Evolutionary conservation across 1,284 basidiomycete species (phyloP), one percentile per base, ranked within the genome.

Genomic region (Vanrija sp.): DNA sequence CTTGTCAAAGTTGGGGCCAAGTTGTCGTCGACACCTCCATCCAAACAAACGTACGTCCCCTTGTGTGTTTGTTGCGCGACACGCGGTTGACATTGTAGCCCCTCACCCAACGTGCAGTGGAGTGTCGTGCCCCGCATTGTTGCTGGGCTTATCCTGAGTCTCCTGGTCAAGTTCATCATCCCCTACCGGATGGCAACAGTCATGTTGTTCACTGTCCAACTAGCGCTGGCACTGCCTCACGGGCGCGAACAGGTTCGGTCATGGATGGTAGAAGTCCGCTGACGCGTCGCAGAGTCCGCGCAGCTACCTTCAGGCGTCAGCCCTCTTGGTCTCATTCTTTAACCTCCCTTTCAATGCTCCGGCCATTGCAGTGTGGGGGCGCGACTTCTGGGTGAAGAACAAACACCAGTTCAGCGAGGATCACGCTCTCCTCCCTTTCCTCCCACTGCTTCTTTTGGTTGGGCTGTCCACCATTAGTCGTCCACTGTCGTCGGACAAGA

Each of bases 121-220:
- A 18, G 19, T 3, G 16, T 44, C 3, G 12, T 48, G 7, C 18
- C 41, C 3, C 48, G 48, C 14, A 9, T 45, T 9, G n/a, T 41
- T 2, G 23, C 41, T 16, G 37, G 42, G 67, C 64, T 65, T 6
- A 47, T 85, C 15, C 78, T 93, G n/a, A 79, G 85, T 42, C 56
- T 82, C 12, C 75, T 86, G 14, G 84, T 92, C 41, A 82, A 85
- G 58, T 63, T 90, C 24, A 76, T 89, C 53, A 79, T 95, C 19
- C 93, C 94, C 0, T 91, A 89, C 82, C 92, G 96, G 73, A 87
- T 94, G 27, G 89, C 87, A 2, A 92, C 88, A 69, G 80, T 95
- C 15, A 84, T 88, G 35, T 84, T 85, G 59, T 90, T 87, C 81
- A 61, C 87, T 15, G 82, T 90, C 39, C 88, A 93, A 57, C 76